These are phyloP conservation scores for Pseudonectria foliicola DNA, from an alignment of 2,329 filamentous ascomycete genomes.

Conservation along the genomic window DNA sequence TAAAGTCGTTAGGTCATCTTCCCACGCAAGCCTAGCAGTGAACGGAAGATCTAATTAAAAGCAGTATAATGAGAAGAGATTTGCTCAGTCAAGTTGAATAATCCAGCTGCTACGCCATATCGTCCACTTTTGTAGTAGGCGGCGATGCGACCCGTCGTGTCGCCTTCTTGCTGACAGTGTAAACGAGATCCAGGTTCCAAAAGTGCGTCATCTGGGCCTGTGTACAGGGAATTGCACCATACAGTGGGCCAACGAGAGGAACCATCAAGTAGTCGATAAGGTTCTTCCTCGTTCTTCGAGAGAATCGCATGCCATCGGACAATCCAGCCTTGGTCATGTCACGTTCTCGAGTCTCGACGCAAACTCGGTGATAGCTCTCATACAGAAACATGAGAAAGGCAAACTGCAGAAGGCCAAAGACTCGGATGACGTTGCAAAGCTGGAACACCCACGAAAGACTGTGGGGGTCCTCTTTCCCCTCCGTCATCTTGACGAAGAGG, in stretches of 20 bases:
- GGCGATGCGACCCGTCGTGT: constrained; percentile 40
- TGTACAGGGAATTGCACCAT: constrained; percentile 59
- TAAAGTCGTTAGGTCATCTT: background rate
- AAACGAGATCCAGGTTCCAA: constrained; percentile 62
- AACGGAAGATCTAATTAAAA: no score
- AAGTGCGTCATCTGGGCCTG: constrained; percentile 64
- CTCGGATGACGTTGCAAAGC: constrained; percentile 53
- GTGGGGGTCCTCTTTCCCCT: constrained; percentile 43
- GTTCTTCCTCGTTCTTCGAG: constrained; percentile 49
- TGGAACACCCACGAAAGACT: constrained; percentile 52
- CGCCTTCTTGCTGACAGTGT: constrained; percentile 66
- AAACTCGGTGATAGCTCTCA: constrained; percentile 58
- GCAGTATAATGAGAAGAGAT: no score
- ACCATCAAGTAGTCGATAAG: constrained; percentile 58
- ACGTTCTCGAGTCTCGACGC: constrained; percentile 51
- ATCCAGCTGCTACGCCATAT: constrained; percentile 38
- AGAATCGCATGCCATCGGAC: constrained; percentile 59
- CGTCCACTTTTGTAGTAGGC: constrained; percentile 35
- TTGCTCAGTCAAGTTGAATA: background rate
- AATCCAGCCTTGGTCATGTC: constrained; percentile 62
- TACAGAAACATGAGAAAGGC: constrained; percentile 59
- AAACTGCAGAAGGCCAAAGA: constrained; percentile 55
- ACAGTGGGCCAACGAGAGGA: constrained; percentile 60
- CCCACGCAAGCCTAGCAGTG: background rate
- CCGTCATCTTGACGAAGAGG: constrained; percentile 49